Evolutionary conservation across 139 green algal species (phyloP), one percentile per base, ranked within the genome.

Genomic region (Desmodesmus armatus): DNA sequence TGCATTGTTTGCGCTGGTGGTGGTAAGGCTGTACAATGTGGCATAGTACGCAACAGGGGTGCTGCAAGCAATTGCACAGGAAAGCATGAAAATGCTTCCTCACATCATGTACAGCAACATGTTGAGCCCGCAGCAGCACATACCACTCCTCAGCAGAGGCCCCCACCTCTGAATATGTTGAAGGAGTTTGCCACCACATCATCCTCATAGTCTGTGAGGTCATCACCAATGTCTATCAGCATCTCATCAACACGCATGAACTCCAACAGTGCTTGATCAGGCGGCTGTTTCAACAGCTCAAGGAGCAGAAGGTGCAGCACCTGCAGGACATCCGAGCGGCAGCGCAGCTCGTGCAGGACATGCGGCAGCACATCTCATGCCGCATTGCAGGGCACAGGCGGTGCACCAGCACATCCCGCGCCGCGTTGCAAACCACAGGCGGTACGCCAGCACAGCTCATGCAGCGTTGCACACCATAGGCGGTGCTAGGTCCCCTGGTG

Each of bases 161-260:
- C 27, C 88, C 55, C 70, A 90, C 89, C 89, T 21, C 93, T 86
- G 43, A 89, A 91, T 2, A 96, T 88, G 88, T 96, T 96, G 85
- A 95, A 96, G 7, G 88, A 92, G 67, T 94, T 95, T 27, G 76
- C 84, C 41, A 91, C 60, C 17, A 96, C 89, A 66, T 95, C 93
- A 65, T 91, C 93, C 87, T 96, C 93, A 60, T 97, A 96, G 47
- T 96, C 92, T 19, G 88, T 85, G 17, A 96, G 86, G 67, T 97
- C 94, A 82, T 97, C 94, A 0, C 92, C 91, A 37, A 97, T 95
- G 89, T 97, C 94, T 19, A 97, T 93, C 72, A 97, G 89, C 82
- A 88, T 79, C 85, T 97, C 94, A 55, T 97, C 94, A 2, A 92
- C 40, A 0, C 78, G 69, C 44, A 97, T 85, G 76, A 96, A 97